phyloP scores from a whole-genome alignment of 1,139 yeast species.

The Saccharomyces pastorianus region DNA sequence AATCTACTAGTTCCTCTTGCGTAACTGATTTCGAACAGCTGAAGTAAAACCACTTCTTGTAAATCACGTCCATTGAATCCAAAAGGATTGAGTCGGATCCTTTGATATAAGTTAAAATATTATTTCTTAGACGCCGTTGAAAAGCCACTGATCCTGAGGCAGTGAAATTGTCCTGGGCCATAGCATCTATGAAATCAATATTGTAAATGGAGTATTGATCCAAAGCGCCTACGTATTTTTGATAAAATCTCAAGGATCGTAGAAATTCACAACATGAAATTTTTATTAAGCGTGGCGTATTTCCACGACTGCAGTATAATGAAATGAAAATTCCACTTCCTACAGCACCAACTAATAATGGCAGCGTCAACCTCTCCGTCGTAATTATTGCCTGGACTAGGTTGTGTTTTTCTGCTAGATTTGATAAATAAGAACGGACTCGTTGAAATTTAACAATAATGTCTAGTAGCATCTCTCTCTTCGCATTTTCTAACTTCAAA shows the following conservation, averaged over 20 bases:
- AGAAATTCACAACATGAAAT: conserved; percentile 16
- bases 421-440: conserved; percentile 18
- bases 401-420: conserved; percentile 10
- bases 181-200: conserved; percentile 41
- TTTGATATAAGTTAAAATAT: conserved; percentile 44
- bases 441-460: conserved; percentile 21
- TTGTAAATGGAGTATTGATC: conserved; percentile 30
- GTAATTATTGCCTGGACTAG: conserved; percentile 10
- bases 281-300: conserved; percentile 17
- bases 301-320: conserved; percentile 19
- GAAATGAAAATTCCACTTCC: conserved; percentile 28
- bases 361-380: conserved; percentile 18
- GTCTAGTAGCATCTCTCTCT: conserved; percentile 22
- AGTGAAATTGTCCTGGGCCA: conserved; percentile 51
- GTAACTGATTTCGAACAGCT: conserved; percentile 14
- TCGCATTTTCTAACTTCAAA: conserved; percentile 19
- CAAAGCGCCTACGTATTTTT: conserved; percentile 14
- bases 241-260: conserved; percentile 16
- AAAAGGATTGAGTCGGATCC: conserved; percentile 53
- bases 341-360: conserved; percentile 20
- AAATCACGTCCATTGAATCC: conserved; percentile 55
- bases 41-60: conserved; percentile 41
- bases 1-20: conserved; percentile 34
- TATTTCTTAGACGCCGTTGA: conserved; percentile 56
- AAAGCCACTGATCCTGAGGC: conserved; percentile 76